Percentiles rank a stretch among this genome's conserved stretches.
phyloP scores from a whole-genome alignment of 208 protist species.

The Borovskyia barvae region DNA sequence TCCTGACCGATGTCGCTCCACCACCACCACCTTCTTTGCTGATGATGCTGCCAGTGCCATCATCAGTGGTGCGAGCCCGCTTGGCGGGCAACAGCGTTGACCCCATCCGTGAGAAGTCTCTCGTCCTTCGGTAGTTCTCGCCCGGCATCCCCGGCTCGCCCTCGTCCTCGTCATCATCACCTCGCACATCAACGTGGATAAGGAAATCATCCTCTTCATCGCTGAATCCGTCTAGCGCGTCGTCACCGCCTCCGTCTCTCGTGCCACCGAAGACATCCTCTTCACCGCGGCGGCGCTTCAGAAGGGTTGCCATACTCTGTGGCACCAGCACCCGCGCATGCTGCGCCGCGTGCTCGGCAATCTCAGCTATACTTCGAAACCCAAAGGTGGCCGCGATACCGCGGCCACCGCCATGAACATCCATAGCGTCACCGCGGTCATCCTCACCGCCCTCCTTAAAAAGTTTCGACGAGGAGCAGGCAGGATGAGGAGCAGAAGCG shows the following conservation, averaged over 20 bases:
- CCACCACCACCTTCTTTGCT: background rate
- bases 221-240: constrained; percentile 16
- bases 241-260: background rate
- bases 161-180: constrained; percentile 9
- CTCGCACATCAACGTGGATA: constrained; percentile 59
- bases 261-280: constrained; percentile 16
- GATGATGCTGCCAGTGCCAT: too few relatives aligned
- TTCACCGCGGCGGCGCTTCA: constrained; percentile 26
- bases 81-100: background rate
- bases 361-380: constrained; percentile 55
- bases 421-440: background rate
- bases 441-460: constrained; percentile 14
- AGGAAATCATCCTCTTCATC: constrained; percentile 68
- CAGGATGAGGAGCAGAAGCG: too few relatives aligned
- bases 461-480: constrained; percentile 2
- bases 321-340: constrained; percentile 47
- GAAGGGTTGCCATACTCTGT: constrained; percentile 49
- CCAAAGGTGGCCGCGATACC: constrained; percentile 61
- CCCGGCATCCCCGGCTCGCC: background rate
- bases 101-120: background rate
- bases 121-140: too few relatives aligned
- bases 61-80: constrained; percentile 5
- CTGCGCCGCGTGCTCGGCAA: constrained; percentile 37
- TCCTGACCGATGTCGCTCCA: too few relatives aligned
- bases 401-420: constrained; percentile 16